Evolutionary conservation across 2,329 filamentous ascomycete species (phyloP), one percentile per base, ranked within the genome.

Genomic region (Westerdykella ornata): DNA sequence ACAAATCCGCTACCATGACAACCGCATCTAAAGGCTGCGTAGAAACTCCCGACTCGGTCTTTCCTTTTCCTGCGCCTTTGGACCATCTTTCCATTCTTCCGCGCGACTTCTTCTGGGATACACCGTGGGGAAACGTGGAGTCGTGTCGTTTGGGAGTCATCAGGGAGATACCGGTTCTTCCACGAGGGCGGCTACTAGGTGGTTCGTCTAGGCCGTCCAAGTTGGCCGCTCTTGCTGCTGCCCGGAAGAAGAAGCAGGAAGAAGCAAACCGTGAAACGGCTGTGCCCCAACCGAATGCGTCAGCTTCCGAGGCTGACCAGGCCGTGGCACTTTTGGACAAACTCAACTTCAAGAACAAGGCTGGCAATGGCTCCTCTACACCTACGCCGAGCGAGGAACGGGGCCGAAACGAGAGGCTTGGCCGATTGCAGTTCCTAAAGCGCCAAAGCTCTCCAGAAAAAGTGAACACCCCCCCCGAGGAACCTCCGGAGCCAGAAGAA

Each of bases 191-290:
- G 2, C 72, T 98, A 0, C 67, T 95, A 2, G 94, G 92, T 20
- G 94, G 92, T 26, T 77, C 80, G 7, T 75, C 66, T 3, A 92
- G 89, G 58, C 75, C 85, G 66, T 94, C 90, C 4, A 98, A 98
- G 58, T 72, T 98, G 35, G 90, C 94, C 54, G 88, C 88, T 36
- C 72, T 98, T 32, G 89, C 90, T 38, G 88, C 88, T 26, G 84
- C 86, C 40, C 77, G 88, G 19, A 89, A 88, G 62, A 89, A 86
- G 67, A 94, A 88, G 65, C 81, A 81, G 12, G 81, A 81, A 20
- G 81, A 83, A 30, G 81, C 77, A 53, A 70, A 61, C 37, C 57
- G 60, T 29, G 49, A 41, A 14, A 41, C 52, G 3, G 41, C 42
- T 12, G 30, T 39, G 8, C 40, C 41, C 6, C 35, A 31, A 20